These are phyloP conservation scores for Phellopilus nigrolimitatus DNA, from an alignment of 1,284 basidiomycete genomes.

Conservation along the genomic window DNA sequence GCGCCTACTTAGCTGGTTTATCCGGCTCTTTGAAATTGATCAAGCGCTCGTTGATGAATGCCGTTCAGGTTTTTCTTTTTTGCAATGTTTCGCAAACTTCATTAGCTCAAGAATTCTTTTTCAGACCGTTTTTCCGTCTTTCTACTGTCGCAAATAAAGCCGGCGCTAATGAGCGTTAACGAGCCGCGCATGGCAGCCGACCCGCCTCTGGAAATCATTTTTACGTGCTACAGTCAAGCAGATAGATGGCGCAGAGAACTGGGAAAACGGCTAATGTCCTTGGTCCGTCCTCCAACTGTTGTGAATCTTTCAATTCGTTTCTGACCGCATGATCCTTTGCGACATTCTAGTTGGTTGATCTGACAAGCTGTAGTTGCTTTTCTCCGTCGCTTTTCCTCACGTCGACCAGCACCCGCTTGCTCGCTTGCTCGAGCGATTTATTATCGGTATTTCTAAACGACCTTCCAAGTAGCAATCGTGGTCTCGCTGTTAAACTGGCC, in stretches of 20 bases:
- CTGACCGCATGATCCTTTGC: constrained; percentile 5
- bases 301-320: constrained; percentile 1
- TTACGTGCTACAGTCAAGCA: constrained; percentile 45
- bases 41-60: constrained; percentile 34
- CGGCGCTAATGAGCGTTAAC: constrained; percentile 39
- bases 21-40: constrained; percentile 63
- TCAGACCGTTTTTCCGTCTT: constrained; percentile 53
- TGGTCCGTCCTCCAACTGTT: constrained; percentile 34
- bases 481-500: constrained; percentile 8
- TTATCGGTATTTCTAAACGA: constrained; percentile 6
- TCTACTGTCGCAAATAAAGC: constrained; percentile 62
- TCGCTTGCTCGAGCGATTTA: not conserved
- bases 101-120: not conserved
- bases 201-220: constrained; percentile 50
- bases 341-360: constrained; percentile 46
- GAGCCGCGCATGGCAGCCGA: constrained; percentile 54
- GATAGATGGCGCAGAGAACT: constrained; percentile 36
- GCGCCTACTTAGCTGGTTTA: constrained; percentile 59
- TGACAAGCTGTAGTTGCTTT: constrained; percentile 43
- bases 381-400: constrained; percentile 7
- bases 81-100: not conserved
- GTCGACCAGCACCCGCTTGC: constrained; percentile 9
- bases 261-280: constrained; percentile 46
- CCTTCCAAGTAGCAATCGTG: constrained; percentile 11
- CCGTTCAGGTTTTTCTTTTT: constrained; percentile 31